Conservation (phyloP, 306 rosid genomes). For the Senna siamea region DNA sequence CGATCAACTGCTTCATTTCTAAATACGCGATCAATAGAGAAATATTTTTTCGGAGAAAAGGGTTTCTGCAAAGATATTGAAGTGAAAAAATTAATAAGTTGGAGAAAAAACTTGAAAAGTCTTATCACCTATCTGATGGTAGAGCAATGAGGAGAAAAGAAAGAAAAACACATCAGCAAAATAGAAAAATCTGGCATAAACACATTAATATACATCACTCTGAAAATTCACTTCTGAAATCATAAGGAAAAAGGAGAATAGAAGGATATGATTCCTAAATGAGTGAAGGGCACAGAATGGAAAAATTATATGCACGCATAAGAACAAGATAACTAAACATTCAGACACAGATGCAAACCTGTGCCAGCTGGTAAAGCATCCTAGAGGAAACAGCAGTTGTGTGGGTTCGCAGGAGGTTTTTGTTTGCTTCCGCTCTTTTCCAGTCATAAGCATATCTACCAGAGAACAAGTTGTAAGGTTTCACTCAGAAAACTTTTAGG, state of each 20-base stretch:
- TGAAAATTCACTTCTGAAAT: constrained; percentile 24
- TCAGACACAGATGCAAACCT: constrained; percentile 54
- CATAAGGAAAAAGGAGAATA: background rate
- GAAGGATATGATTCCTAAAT: constrained; percentile 4
- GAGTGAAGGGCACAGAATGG: constrained; percentile 15
- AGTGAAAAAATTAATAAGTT: background rate
- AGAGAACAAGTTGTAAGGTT: constrained; percentile 27
- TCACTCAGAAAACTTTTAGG: constrained; percentile 17
- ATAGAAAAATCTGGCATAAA: constrained; percentile 4
- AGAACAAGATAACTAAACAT: constrained; percentile 19
- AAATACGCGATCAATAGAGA: constrained; percentile 95
- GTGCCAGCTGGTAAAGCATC: constrained; percentile 87
- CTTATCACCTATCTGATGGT: too few relatives aligned
- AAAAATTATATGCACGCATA: constrained; percentile 15
- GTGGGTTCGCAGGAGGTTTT: constrained; percentile 90
- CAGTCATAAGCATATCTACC: constrained; percentile 81
- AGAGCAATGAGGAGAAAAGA: background rate
- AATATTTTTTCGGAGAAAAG: constrained; percentile 82
- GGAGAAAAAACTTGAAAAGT: too few relatives aligned
- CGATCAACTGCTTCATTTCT: constrained; percentile 99
- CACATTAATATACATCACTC: background rate
- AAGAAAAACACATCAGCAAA: background rate
- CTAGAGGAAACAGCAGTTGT: constrained; percentile 93
- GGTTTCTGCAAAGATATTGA: constrained; percentile 66
- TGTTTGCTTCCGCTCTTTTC: constrained; percentile 91